Evolutionary conservation across 371 early-diverging fungal genomes (phyloP).

Genomic region (Apophysomyces ossiformis): DNA sequence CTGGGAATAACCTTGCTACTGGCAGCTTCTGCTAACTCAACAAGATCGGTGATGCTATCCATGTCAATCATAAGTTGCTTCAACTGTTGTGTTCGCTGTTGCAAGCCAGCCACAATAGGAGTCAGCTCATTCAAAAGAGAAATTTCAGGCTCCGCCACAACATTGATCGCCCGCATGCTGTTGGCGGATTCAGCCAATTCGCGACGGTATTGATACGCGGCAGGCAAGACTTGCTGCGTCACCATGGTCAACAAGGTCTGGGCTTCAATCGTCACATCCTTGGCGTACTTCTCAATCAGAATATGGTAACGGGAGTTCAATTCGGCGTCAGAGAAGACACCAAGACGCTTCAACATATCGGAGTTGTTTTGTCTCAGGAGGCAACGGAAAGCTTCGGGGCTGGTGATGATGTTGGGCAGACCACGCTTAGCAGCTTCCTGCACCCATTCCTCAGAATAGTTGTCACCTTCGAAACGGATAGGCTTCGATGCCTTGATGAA

Average conservation of each 20-base stretch:
- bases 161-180: slow-evolving; percentile 67
- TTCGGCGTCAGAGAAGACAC: slow-evolving; percentile 89
- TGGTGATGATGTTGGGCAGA: slow-evolving; percentile 88
- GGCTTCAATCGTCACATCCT: slow-evolving; percentile 94
- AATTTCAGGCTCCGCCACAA: slow-evolving; percentile 70
- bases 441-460: slow-evolving; percentile 86
- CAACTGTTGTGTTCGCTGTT: slow-evolving; percentile 60
- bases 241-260: slow-evolving; percentile 88
- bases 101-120: slow-evolving; percentile 62
- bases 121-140: slow-evolving; percentile 70
- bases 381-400: slow-evolving; percentile 87
- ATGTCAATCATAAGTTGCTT: slow-evolving; percentile 65
- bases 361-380: slow-evolving; percentile 72
- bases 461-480: slow-evolving; percentile 97
- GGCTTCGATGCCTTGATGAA: slow-evolving; percentile 83
- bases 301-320: slow-evolving; percentile 93
- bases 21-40: slow-evolving; percentile 69
- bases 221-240: slow-evolving; percentile 85
- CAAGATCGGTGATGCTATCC: slow-evolving; percentile 62
- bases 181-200: slow-evolving; percentile 78
- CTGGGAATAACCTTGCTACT: slow-evolving; percentile 64
- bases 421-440: slow-evolving; percentile 86
- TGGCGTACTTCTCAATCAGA: slow-evolving; percentile 93
- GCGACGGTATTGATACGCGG: slow-evolving; percentile 88
- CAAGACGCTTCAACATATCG: slow-evolving; percentile 77